Base-by-base conservation (phyloP, 169 alveolate genomes). In the Plasmodium knowlesi region DNA sequence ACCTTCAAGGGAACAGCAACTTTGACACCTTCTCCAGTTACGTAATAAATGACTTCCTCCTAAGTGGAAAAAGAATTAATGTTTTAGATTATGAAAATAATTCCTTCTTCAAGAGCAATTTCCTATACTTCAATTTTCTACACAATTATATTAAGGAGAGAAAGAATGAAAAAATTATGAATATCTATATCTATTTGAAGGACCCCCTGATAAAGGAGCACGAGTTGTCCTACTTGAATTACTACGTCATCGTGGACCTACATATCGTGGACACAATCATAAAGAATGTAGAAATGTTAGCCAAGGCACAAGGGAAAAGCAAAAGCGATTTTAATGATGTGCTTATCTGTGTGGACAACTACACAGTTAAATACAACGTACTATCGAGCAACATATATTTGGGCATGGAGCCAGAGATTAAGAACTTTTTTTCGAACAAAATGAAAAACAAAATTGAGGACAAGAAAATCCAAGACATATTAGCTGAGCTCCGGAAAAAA, bases 31-130 rank as follows among this genome's bases (percentile, higher is more conserved):
- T 86, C 46, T 86, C 84, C 43, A 74, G 86, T 3, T 86, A 86
- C 46, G 79, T 86, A 16, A 86, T 86, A 86, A 86, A 86, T 54
- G 93, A 86, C 39, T 86, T 86, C 67, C 70, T 86, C 61, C 39
- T 70, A 76, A 86, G 34, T 78, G 80, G 80, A n/a, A 86, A 86
- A 57, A 86, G 46, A 86, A 86, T 86, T 32, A 86, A 86, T 76
- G 70, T 86, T 16, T 14, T 86, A 25, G 76, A 86, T 86, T 86
- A 86, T 76, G 86, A 86, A 34, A 86, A 78, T 22, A 74, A 86
- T 54, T 74, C 78, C 16, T 86, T 86, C 43, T 86, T 86, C 61
- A 86, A 86, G 43, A 86, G 39, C 25, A 86, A 86, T 43, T 86
- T 86, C 43, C 28, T 86, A 53, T 74, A 74, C 22, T 70, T 86